Evolutionary conservation across 306 rosid species (phyloP).

Genomic region (Vigna hirtella): DNA sequence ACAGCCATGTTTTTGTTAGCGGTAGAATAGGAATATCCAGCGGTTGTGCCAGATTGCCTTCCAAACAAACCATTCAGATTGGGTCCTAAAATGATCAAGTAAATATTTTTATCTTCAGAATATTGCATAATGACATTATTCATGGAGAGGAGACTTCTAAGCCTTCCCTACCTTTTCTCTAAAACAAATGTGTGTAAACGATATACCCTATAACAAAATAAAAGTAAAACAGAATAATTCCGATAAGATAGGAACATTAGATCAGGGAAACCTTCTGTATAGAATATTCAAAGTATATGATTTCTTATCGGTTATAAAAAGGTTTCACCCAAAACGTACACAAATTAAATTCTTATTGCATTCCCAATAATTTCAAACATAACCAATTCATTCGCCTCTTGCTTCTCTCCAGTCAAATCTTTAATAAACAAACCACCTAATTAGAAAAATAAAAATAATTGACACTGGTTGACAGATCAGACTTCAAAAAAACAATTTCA

Average conservation of each 20-base stretch:
- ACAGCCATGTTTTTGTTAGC: slow-evolving; percentile 98
- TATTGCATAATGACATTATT: not conserved
- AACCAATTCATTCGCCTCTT: not conserved
- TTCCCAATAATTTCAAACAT: not conserved
- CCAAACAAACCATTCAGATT: slow-evolving; percentile 91
- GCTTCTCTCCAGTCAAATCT: not conserved
- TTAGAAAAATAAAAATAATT: not conserved
- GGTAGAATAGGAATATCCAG: slow-evolving; percentile 86
- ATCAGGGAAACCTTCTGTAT: not conserved
- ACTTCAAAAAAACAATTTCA: not conserved
- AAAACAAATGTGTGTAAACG: not conserved
- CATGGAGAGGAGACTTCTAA: not conserved
- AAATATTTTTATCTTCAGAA: not conserved
- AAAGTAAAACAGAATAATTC: not conserved
- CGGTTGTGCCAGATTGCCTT: slow-evolving; percentile 90
- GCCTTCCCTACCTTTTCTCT: not conserved
- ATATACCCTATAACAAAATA: not conserved
- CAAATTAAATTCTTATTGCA: not conserved
- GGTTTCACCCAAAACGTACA: not conserved
- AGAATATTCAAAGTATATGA: not conserved
- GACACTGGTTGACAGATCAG: not conserved
- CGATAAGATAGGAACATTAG: not conserved
- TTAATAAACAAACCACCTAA: not conserved
- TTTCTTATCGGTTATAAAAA: too few species aligned
- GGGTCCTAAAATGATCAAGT: slow-evolving; percentile 61